Base-by-base conservation (phyloP, 495 filamentous ascomycete species). In the Aspergillus hancockii region DNA sequence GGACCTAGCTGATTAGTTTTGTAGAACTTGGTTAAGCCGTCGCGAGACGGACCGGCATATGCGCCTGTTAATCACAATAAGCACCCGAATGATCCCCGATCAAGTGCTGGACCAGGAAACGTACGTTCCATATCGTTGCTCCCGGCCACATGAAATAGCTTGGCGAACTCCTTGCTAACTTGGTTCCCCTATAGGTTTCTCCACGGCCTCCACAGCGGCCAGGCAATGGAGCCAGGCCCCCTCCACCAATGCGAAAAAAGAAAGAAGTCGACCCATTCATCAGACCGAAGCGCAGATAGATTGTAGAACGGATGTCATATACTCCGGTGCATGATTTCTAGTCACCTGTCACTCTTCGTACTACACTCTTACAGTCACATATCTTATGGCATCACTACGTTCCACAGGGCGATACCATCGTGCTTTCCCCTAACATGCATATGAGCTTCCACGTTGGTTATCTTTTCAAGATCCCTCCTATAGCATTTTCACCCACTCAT, bases 251-350 rank as follows among this genome's bases (percentile, higher is more conserved):
- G 59, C 78, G 77, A 45, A 78, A 75, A 54, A 80, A 74, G 61
- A 81, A 81, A 58, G 72, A 79, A 38, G 74, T 55, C 10, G 79
- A 83, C 63, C 79, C 80, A 1, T 84, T 84, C 49, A 83, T 84
- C 49, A 68, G 77, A 21, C 80, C 81, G 7, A 84, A 81, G 59
- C 71, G 67, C 52, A 74, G 71, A 66, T 70, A 63, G 57, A 58
- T 49, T 21, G 16, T 49, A 8, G 34, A 34, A 8, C 21, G 13
- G 18, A 7, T 23, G 18, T 36, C 23, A 7, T n/a, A 38, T 46
- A 54, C 14, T 55, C 18, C 34, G 51, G 31, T 32, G 25, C 54
- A 30, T 22, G 25, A 41, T 23, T 6, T 49, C 30, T n/a, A 12
- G 30, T 25, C 38, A 14, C 8, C 30, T 38, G 14, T 25, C 16